phyloP scores from a whole-genome alignment of 176 grass and related monocot genomes.

The Microstegium vimineum region DNA sequence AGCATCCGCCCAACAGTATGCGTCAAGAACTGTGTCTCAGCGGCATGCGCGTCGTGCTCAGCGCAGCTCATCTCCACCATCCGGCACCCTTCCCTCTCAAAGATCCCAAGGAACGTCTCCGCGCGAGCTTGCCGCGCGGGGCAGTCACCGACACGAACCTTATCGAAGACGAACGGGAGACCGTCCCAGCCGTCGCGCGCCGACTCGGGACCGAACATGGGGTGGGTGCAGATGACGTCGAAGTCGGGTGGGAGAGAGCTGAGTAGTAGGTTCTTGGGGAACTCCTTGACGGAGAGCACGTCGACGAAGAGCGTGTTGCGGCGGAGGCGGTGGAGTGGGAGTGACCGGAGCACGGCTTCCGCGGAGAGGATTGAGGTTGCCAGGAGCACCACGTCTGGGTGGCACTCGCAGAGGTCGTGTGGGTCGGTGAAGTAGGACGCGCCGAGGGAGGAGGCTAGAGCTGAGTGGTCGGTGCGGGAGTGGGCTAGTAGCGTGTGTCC shows the following conservation, averaged over 20 bases:
- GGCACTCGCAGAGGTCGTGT: constrained; percentile 87
- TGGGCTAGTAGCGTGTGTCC: constrained; percentile 67
- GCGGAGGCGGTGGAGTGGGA: constrained; percentile 79
- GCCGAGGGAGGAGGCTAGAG: constrained; percentile 44
- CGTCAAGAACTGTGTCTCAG: constrained; percentile 82
- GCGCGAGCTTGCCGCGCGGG: constrained; percentile 52
- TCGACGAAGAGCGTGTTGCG: constrained; percentile 87
- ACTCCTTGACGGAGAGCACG: constrained; percentile 95
- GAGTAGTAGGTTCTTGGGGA: constrained; percentile 79
- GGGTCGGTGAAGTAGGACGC: constrained; percentile 59
- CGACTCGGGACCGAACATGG: constrained; percentile 92
- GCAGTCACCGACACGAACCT: constrained; percentile 54
- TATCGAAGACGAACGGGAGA: constrained; percentile 86
- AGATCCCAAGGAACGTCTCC: constrained; percentile 67
- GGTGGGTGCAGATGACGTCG: constrained; percentile 88
- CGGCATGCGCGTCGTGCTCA: constrained; percentile 80
- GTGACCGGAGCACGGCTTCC: constrained; percentile 61
- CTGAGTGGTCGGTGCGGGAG: constrained; percentile 81
- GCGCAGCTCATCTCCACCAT: constrained; percentile 87
- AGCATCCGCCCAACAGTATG: constrained; percentile 77
- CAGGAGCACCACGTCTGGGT: constrained; percentile 80
- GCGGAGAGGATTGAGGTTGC: constrained; percentile 83
- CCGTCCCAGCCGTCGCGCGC: constrained; percentile 74
- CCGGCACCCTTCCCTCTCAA: constrained; percentile 74
- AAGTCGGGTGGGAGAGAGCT: constrained; percentile 52